These are phyloP conservation scores for Penicillium alfredii DNA, from an alignment of 495 filamentous ascomycete species.

Conservation along the genomic window DNA sequence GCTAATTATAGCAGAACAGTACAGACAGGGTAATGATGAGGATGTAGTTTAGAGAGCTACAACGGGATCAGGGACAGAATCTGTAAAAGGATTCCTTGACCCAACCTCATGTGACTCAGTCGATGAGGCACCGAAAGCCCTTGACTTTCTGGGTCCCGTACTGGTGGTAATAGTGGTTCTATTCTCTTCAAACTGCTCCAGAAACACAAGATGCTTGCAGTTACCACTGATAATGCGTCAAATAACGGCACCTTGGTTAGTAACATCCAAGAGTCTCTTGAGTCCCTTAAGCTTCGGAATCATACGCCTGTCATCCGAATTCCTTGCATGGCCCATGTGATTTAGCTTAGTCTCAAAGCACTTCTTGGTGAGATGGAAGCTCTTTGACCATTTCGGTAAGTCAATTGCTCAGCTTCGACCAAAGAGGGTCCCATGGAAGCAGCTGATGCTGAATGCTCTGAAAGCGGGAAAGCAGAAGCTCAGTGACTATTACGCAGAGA, in stretches of 20 bases:
- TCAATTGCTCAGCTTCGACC: background rate
- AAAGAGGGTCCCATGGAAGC: constrained; percentile 2
- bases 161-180: no score
- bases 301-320: constrained; percentile 6
- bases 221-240: constrained; percentile 14
- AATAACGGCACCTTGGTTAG: constrained; percentile 15
- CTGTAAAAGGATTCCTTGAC: no score
- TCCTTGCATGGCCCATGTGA: constrained; percentile 11
- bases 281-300: constrained; percentile 1
- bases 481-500: constrained; percentile 4
- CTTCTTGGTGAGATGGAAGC: constrained; percentile 10
- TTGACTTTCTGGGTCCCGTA: no score
- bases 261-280: constrained; percentile 1
- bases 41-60: no score
- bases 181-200: background rate
- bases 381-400: constrained; percentile 1
- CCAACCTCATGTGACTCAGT: no score
- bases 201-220: constrained; percentile 3
- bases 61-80: no score
- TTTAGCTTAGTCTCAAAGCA: constrained; percentile 12
- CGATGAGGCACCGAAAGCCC: no score
- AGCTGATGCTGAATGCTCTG: constrained; percentile 4
- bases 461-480: constrained; percentile 3
- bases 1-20: no score
- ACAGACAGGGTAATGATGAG: no score